These are phyloP conservation scores for Selaginella tamariscina DNA, from an alignment of 75 land plant genomes.

Conservation along the genomic window DNA sequence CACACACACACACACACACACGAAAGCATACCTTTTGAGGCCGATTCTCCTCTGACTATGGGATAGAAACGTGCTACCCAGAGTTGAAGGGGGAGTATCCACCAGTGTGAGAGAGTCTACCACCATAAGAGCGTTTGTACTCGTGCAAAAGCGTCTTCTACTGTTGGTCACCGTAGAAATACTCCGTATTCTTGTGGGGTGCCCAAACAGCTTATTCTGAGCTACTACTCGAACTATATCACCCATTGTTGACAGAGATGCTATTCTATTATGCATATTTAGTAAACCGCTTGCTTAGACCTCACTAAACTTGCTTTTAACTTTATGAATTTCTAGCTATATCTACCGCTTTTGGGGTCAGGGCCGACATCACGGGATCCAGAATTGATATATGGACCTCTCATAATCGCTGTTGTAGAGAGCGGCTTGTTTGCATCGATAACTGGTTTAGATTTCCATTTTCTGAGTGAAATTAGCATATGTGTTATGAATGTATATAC, in stretches of 20 bases:
- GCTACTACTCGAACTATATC: too few relatives aligned
- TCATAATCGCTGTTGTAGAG: slow-evolving; percentile 78
- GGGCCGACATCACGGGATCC: slow-evolving; percentile 97
- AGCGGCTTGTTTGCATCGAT: slow-evolving; percentile 77
- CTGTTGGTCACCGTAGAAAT: too few relatives aligned
- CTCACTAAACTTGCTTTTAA: not conserved
- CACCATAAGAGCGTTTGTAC: not conserved
- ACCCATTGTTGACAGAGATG: not conserved
- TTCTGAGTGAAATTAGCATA: slow-evolving; percentile 29
- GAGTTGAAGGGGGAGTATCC: not conserved
- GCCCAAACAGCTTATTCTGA: too few relatives aligned
- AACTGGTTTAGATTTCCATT: slow-evolving; percentile 41
- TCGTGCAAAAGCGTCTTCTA: too few relatives aligned
- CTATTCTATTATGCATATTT: not conserved
- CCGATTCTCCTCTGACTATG: not conserved
- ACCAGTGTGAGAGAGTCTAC: not conserved
- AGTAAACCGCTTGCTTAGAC: not conserved
- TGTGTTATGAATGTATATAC: not conserved
- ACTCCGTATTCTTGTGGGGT: too few relatives aligned
- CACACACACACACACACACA: too few relatives aligned
- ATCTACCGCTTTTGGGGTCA: slow-evolving; percentile 24
- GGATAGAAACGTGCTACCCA: not conserved
- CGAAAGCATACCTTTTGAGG: too few relatives aligned
- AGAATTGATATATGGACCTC: slow-evolving; percentile 91
- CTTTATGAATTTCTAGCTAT: not conserved